Conservation (phyloP, 108 stramenopile genomes). For the Skeletonema tropicum region DNA sequence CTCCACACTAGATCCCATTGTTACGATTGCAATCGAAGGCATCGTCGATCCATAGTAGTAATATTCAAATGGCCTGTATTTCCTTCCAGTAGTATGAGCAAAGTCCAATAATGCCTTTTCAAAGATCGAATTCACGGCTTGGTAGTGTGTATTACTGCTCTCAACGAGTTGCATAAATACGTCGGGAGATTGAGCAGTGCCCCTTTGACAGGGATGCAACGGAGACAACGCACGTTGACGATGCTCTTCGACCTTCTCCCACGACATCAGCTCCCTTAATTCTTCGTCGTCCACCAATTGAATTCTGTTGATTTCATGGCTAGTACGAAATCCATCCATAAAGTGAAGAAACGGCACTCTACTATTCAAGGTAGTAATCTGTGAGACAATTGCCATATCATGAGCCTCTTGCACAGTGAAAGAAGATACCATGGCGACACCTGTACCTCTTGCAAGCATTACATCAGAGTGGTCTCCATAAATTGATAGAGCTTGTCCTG, state of each 20-base stretch:
- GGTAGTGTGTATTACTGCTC: slow-evolving; percentile 59
- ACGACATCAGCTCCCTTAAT: slow-evolving; percentile 57
- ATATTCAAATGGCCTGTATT: slow-evolving; percentile 60
- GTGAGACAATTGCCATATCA: slow-evolving; percentile 66
- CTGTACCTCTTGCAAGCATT: slow-evolving; percentile 65
- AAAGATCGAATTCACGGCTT: slow-evolving; percentile 45
- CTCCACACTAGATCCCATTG: slow-evolving; percentile 65
- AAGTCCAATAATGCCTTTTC: slow-evolving; percentile 51
- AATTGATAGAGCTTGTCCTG: slow-evolving; percentile 65
- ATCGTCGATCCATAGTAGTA: slow-evolving; percentile 54
- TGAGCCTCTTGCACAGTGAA: slow-evolving; percentile 71
- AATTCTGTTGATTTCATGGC: slow-evolving; percentile 70
- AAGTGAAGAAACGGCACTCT: slow-evolving; percentile 70
- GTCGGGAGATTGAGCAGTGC: slow-evolving; percentile 70
- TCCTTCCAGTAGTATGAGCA: slow-evolving; percentile 45
- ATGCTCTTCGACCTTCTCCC: slow-evolving; percentile 66
- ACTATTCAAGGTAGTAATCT: slow-evolving; percentile 61
- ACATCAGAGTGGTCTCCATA: slow-evolving; percentile 72
- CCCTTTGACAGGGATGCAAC: slow-evolving; percentile 69
- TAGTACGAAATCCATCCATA: slow-evolving; percentile 72
- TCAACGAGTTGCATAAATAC: slow-evolving; percentile 75
- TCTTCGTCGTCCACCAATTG: slow-evolving; percentile 54
- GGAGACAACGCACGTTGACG: slow-evolving; percentile 64
- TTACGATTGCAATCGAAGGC: slow-evolving; percentile 62
- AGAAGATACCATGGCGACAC: slow-evolving; percentile 61